Conservation (phyloP, 768 basidiomycete genomes). For the Amyloporia xantha region DNA sequence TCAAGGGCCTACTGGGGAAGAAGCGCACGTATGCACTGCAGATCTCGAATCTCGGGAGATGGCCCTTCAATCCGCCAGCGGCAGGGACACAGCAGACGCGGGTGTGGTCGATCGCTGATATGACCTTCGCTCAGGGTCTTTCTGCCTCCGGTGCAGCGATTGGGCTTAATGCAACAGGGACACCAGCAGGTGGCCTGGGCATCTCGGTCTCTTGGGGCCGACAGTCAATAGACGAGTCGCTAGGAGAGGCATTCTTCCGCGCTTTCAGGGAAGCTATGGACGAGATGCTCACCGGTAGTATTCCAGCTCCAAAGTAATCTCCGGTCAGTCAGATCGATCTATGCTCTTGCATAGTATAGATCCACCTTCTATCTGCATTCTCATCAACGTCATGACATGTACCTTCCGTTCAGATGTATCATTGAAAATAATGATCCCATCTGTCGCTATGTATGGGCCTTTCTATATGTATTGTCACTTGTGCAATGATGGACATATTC, state of each 20-base stretch:
- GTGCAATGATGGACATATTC: too few species aligned
- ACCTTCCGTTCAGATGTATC: too few species aligned
- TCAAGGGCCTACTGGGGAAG: slow-evolving; percentile 24
- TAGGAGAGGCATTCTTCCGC: slow-evolving; percentile 14
- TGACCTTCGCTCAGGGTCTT: slow-evolving; percentile 16
- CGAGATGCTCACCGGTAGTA: too few species aligned
- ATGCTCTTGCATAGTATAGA: too few species aligned
- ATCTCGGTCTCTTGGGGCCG: slow-evolving; percentile 16
- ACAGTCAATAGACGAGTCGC: slow-evolving; percentile 12
- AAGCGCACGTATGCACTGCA: slow-evolving; percentile 28
- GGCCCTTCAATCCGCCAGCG: slow-evolving; percentile 8
- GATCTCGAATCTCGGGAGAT: slow-evolving; percentile 33
- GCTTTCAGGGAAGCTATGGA: slow-evolving; percentile 7
- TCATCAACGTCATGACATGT: too few species aligned
- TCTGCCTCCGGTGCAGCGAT: slow-evolving; percentile 12
- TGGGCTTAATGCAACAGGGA: slow-evolving; percentile 16
- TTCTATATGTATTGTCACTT: too few species aligned
- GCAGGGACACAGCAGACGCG: background rate
- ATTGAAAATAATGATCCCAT: too few species aligned
- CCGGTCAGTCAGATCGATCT: too few species aligned
- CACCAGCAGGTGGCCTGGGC: slow-evolving; percentile 13
- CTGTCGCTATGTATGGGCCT: too few species aligned
- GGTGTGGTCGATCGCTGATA: slow-evolving; percentile 14
- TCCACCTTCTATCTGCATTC: too few species aligned
- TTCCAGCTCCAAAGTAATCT: too few species aligned